Conservation (phyloP, 768 basidiomycete species). For the Hericium rajendrae region DNA sequence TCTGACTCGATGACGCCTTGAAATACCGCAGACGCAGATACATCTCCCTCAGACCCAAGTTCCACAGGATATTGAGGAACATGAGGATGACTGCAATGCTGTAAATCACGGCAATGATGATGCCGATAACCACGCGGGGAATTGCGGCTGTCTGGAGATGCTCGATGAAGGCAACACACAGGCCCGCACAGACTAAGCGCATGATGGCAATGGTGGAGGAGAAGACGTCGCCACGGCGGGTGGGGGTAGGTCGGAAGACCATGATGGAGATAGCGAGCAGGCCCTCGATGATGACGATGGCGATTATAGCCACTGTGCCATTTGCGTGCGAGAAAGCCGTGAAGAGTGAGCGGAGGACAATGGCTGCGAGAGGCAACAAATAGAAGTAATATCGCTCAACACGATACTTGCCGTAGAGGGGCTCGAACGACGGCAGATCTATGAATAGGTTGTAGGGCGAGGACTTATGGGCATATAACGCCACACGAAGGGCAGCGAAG, state of each 20-base stretch:
- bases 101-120: conserved; percentile 62
- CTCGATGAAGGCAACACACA: conserved; percentile 73
- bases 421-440: conserved; percentile 36
- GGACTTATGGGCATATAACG: conserved; percentile 35
- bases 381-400: conserved; percentile 61
- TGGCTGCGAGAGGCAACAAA: conserved; percentile 42
- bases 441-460: conserved; percentile 31
- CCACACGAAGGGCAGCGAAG: conserved; percentile 37
- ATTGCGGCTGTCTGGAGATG: conserved; percentile 58
- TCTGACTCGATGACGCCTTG: conserved; percentile 14
- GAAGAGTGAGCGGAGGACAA: conserved; percentile 61
- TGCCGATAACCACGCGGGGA: conserved; percentile 72
- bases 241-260: conserved; percentile 52
- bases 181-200: conserved; percentile 57
- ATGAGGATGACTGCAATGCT: conserved; percentile 62
- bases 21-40: conserved; percentile 14
- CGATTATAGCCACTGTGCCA: conserved; percentile 60
- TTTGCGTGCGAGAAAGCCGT: conserved; percentile 54
- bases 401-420: conserved; percentile 62
- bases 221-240: conserved; percentile 63
- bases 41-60: conserved; percentile 27
- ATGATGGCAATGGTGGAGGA: conserved; percentile 55
- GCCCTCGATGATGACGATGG: conserved; percentile 58
- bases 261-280: conserved; percentile 44
- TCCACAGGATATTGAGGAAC: conserved; percentile 54